Evolutionary conservation across 768 basidiomycete genomes (phyloP).

Genomic region (Clavulina sp.): DNA sequence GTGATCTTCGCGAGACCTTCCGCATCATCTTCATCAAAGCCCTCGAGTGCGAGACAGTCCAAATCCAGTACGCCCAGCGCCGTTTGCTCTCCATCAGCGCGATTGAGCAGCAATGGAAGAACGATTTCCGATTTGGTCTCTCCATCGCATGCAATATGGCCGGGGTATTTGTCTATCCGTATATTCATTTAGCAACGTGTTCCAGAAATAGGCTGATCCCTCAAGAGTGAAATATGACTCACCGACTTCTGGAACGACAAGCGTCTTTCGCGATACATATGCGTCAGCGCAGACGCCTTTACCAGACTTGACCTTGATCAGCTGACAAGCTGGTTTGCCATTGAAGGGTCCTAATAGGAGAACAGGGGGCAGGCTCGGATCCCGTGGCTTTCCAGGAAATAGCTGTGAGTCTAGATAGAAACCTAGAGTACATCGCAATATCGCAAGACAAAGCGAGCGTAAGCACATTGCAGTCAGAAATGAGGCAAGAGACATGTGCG

Average conservation of each 20-base stretch:
- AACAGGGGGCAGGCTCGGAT: constrained; percentile 9
- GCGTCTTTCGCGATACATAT: constrained; percentile 35
- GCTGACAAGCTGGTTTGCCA: constrained; percentile 83
- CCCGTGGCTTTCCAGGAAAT: constrained; percentile 29
- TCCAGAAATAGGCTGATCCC: too few relatives aligned
- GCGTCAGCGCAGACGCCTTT: constrained; percentile 76
- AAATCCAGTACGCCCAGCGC: constrained; percentile 49
- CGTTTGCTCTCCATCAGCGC: constrained; percentile 3
- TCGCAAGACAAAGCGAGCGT: too few relatives aligned
- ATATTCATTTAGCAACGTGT: background rate
- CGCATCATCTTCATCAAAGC: constrained; percentile 63
- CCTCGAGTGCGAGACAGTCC: constrained; percentile 55
- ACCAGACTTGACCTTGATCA: constrained; percentile 40
- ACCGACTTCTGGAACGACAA: constrained; percentile 57
- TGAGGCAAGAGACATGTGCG: constrained; percentile 17
- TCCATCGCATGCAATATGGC: constrained; percentile 89
- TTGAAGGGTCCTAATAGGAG: constrained; percentile 72
- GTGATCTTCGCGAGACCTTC: constrained; percentile 62
- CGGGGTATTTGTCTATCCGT: constrained; percentile 43
- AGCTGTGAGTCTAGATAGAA: constrained; percentile 63
- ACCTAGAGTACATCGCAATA: constrained; percentile 45
- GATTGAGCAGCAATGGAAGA: constrained; percentile 42
- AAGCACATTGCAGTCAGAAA: background rate
- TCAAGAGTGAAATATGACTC: background rate
- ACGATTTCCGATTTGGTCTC: constrained; percentile 86